Evolutionary conservation across 2,329 filamentous ascomycete species (phyloP).

Genomic region (Cryphonectria radicalis): DNA sequence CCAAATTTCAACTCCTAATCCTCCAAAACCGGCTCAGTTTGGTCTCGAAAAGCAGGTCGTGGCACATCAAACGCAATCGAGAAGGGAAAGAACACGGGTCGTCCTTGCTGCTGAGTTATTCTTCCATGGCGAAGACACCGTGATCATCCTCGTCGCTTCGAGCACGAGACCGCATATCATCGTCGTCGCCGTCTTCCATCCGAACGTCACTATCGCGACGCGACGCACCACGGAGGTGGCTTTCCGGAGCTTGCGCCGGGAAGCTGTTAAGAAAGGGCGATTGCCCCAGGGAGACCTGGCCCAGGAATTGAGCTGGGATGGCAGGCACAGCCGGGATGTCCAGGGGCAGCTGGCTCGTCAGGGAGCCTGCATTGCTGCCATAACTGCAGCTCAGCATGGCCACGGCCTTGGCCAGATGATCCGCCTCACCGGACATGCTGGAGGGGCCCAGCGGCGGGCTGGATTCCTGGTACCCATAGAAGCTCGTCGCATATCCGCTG

Average conservation of each 20-base stretch:
- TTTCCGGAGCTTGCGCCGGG: constrained; percentile 64
- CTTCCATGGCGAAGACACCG: constrained; percentile 98
- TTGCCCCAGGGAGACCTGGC: constrained; percentile 62
- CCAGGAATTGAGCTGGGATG: constrained; percentile 79
- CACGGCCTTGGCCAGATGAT: constrained; percentile 83
- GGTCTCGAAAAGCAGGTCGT: constrained; percentile 26
- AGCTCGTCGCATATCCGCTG: constrained; percentile 57
- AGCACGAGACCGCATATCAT: constrained; percentile 62
- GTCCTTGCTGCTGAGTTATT: constrained; percentile 52
- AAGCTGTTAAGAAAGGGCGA: constrained; percentile 68
- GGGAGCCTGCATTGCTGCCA: constrained; percentile 72
- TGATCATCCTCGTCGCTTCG: constrained; percentile 90
- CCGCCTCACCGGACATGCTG: constrained; percentile 77
- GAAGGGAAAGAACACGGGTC: constrained; percentile 9
- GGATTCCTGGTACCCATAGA: constrained; percentile 74
- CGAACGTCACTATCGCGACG: constrained; percentile 63
- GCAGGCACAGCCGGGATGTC: constrained; percentile 88
- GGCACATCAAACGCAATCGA: constrained; percentile 29
- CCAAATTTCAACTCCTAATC: constrained; percentile 38
- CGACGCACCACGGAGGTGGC: constrained; percentile 63
- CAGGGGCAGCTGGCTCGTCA: constrained; percentile 63
- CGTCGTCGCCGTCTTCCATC: constrained; percentile 73
- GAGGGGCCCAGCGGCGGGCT: constrained; percentile 80
- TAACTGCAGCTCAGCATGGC: constrained; percentile 91
- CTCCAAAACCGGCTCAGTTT: constrained; percentile 17